A percentile compares a stretch with the other conserved stretches of the same genome.
Conservation (phyloP, 352 stramenopile genomes). For the Phytophthora uliginosa region DNA sequence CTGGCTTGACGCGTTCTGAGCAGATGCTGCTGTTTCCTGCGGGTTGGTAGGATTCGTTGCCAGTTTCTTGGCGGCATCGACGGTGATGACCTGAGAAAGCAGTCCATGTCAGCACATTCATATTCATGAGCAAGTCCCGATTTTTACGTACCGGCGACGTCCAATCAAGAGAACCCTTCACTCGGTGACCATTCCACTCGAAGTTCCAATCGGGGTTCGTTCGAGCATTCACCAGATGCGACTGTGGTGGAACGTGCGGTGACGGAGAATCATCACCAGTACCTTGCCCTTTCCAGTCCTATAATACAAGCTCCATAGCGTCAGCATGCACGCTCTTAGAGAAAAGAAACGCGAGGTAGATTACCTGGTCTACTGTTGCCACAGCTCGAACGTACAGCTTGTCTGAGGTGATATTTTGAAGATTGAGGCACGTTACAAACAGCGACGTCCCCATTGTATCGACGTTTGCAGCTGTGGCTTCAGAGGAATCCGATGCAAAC, state of each 20-base stretch:
- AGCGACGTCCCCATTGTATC: conserved; percentile 76
- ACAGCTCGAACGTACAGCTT: conserved; percentile 72
- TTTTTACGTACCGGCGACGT: conserved; percentile 60
- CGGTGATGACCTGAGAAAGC: conserved; percentile 44
- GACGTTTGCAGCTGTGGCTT: conserved; percentile 42
- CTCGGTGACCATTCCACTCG: conserved; percentile 75
- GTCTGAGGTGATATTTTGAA: conserved; percentile 49
- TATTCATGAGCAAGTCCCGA: not conserved
- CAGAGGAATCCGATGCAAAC: conserved; percentile 45
- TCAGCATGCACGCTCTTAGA: not conserved
- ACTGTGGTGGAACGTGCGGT: conserved; percentile 78
- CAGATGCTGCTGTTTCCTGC: not conserved
- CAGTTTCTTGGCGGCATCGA: conserved; percentile 23
- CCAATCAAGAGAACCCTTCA: conserved; percentile 72
- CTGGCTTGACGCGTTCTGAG: conserved; percentile 16
- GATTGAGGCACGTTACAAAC: conserved; percentile 73
- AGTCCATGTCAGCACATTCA: conserved; percentile 14
- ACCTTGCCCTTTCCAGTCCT: conserved; percentile 76
- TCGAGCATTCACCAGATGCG: conserved; percentile 85
- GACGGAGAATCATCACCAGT: conserved; percentile 58
- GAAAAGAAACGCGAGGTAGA: not conserved
- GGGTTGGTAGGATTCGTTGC: not conserved
- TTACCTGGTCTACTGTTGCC: conserved; percentile 80
- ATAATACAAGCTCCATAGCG: conserved; percentile 1
- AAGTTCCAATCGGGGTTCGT: conserved; percentile 74